Evolutionary conservation across 768 basidiomycete genomes (phyloP).

Genomic region (Calvatia gigantea): DNA sequence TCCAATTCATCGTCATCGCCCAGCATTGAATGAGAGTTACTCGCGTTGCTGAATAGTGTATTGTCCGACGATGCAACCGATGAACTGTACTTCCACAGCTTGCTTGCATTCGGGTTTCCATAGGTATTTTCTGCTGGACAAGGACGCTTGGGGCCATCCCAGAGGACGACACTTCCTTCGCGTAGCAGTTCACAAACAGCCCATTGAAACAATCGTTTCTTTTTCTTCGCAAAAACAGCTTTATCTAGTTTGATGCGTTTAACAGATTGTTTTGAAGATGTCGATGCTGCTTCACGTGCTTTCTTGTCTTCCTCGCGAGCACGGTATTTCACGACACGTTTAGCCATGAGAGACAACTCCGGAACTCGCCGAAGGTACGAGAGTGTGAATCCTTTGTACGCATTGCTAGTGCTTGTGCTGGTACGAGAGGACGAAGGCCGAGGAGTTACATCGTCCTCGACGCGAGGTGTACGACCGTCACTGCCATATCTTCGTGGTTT

Average conservation of each 20-base stretch:
- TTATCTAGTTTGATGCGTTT: constrained; percentile 4
- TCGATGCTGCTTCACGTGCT: not conserved
- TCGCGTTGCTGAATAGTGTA: constrained; percentile 27
- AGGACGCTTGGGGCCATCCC: constrained; percentile 58
- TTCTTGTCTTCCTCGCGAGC: constrained; percentile 45
- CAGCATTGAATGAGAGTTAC: constrained; percentile 11
- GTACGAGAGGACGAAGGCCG: not conserved
- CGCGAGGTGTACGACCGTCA: not conserved
- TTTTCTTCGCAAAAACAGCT: constrained; percentile 32
- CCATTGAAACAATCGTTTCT: constrained; percentile 67
- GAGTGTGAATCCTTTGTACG: constrained; percentile 55
- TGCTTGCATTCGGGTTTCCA: constrained; percentile 21
- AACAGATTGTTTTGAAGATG: not conserved
- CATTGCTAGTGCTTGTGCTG: not conserved
- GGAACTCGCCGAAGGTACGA: constrained; percentile 78
- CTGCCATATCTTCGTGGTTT: constrained; percentile 22
- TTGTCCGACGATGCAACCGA: constrained; percentile 21
- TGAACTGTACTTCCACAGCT: constrained; percentile 48
- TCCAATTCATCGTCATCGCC: constrained; percentile 39
- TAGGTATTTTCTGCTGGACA: constrained; percentile 18
- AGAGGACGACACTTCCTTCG: constrained; percentile 73
- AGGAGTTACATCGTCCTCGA: constrained; percentile 2
- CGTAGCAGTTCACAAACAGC: constrained; percentile 60
- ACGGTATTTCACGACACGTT: constrained; percentile 60
- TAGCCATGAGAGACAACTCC: constrained; percentile 62